Evolutionary conservation across 75 land plant genomes (phyloP), one percentile per base, ranked within the genome.

Genomic region (Gnetum montanum): DNA sequence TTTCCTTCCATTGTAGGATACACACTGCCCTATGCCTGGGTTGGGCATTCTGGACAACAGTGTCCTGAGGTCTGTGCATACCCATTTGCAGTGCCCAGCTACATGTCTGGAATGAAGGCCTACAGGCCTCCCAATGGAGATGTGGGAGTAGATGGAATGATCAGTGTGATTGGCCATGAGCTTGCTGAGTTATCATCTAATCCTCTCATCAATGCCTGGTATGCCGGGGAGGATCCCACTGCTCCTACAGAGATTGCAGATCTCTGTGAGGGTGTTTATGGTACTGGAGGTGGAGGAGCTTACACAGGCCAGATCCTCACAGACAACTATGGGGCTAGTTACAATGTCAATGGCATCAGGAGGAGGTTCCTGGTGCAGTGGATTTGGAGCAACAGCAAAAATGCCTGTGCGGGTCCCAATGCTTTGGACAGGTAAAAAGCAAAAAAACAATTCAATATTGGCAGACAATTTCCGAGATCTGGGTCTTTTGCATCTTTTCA

Each of bases 1-100:
- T 82, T 78, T 81, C 91, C 91, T 0, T 79, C 86, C 23, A 75
- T 83, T 12, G 81, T 74, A 8, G 86, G 83, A 18, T 83, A 86
- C 72, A 78, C 86, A 20, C 60, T 83, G n/a, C 86, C 86, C 31
- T 83, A 78, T 73, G 82, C 82, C 10, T 83, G 86, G 79, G 64
- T 75, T 4, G 82, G 82, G 8, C 71, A 83, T 73, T 74, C 79
- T 33, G 76, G 48, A 18, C 62, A 62, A 35, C 72, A 78, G 43
- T 83, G 86, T 59, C 78, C 78, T 11, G 72, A 60, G 24, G 55
- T 71, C 30, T 83, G 86, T 70, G 86, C 86, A 15, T 83, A 83
- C 56, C 82, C 86, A 4, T 78, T 83, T 63, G 82, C 82, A 49
- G 71, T 75, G 11, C 82, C 86, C 27, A 31, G 36, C 4, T 78